Evolutionary conservation across 441 rosid genomes (phyloP).

Genomic region (Francoa sonchifolia): DNA sequence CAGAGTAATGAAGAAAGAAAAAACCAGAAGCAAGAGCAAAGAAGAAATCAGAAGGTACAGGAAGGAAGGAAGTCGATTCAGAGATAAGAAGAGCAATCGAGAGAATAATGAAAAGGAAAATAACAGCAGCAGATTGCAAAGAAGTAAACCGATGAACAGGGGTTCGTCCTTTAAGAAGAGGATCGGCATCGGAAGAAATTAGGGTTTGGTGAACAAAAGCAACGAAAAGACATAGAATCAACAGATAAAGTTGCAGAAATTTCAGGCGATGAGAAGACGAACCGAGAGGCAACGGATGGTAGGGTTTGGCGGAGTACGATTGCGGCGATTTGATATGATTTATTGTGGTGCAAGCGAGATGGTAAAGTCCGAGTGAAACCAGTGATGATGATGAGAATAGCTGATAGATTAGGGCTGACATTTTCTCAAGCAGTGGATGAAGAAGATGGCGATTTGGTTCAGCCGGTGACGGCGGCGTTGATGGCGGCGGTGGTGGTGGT

Average conservation of each 20-base stretch:
- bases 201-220: constrained; percentile 60
- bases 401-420: constrained; percentile 52
- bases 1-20: constrained; percentile 63
- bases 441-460: no score
- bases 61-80: constrained; percentile 43
- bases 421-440: no score
- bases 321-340: constrained; percentile 55
- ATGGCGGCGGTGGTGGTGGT: no score
- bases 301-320: constrained; percentile 70
- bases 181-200: constrained; percentile 56
- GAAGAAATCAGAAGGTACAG: constrained; percentile 68
- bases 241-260: constrained; percentile 46
- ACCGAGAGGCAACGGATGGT: constrained; percentile 45
- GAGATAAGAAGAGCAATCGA: constrained; percentile 44
- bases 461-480: no score
- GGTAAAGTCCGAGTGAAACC: constrained; percentile 64
- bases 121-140: constrained; percentile 65
- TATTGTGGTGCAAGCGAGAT: constrained; percentile 51
- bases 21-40: constrained; percentile 63
- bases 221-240: constrained; percentile 48
- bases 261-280: constrained; percentile 32
- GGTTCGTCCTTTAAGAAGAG: constrained; percentile 66
- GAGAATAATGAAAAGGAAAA: constrained; percentile 68
- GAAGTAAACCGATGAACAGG: constrained; percentile 82
- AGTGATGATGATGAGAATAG: constrained; percentile 55